Percentiles rank a stretch among this genome's conserved stretches.
Evolutionary conservation across 768 basidiomycete genomes (phyloP).

Genomic region (Amanita pseudoporphyria): DNA sequence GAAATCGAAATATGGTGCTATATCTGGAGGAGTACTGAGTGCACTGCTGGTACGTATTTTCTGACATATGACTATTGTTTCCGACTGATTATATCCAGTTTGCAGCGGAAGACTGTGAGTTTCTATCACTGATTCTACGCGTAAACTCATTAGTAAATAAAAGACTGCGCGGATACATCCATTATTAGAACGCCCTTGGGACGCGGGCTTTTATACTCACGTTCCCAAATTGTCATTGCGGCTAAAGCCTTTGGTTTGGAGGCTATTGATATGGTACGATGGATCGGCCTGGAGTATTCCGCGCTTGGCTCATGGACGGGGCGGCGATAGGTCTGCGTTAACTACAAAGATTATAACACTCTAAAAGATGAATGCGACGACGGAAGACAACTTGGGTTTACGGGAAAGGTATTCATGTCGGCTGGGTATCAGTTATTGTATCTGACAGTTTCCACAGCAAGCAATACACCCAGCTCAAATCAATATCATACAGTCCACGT

Average conservation of each 20-base stretch:
- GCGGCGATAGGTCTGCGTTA: slow-evolving; percentile 63
- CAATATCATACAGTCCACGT: slow-evolving; percentile 64
- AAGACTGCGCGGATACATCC: slow-evolving; percentile 86
- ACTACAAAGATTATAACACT: slow-evolving; percentile 66
- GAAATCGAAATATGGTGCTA: slow-evolving; percentile 40
- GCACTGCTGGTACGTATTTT: slow-evolving; percentile 52
- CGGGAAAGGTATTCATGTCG: slow-evolving; percentile 59
- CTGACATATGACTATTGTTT: not conserved
- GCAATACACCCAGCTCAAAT: slow-evolving; percentile 89
- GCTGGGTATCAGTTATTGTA: not conserved
- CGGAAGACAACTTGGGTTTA: slow-evolving; percentile 75
- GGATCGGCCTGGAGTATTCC: not conserved
- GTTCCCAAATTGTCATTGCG: slow-evolving; percentile 70
- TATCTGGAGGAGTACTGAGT: slow-evolving; percentile 42
- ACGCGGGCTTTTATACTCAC: slow-evolving; percentile 71
- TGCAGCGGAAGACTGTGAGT: slow-evolving; percentile 86
- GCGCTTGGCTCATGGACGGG: not conserved
- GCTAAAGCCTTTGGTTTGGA: slow-evolving; percentile 79
- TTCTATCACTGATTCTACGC: not conserved
- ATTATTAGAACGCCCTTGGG: slow-evolving; percentile 70
- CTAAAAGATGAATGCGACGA: slow-evolving; percentile 71
- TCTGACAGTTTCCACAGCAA: slow-evolving; percentile 46
- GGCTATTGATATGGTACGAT: slow-evolving; percentile 81
- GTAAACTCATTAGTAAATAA: slow-evolving; percentile 1
- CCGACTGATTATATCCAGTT: slow-evolving; percentile 43